Percentiles rank a stretch among this genome's conserved stretches.
Evolutionary conservation across 495 filamentous ascomycete genomes (phyloP).

Genomic region (Margaritispora aquatica): DNA sequence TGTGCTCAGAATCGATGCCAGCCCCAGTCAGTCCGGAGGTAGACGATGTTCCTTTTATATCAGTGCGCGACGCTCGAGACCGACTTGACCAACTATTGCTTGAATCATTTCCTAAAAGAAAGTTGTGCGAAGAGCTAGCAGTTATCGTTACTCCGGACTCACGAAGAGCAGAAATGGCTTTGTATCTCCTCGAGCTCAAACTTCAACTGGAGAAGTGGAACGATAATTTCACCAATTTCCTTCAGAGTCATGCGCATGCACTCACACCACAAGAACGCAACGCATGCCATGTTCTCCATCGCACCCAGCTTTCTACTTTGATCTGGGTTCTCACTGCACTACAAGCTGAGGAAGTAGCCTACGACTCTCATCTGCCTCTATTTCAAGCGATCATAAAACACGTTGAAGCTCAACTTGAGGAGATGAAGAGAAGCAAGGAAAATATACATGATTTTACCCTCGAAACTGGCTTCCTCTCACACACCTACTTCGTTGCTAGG

Average conservation of each 20-base stretch:
- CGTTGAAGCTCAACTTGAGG: not conserved
- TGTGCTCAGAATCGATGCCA: not conserved
- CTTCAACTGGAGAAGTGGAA: not conserved
- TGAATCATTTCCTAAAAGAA: not conserved
- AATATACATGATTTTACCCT: not conserved
- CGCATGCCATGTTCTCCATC: not conserved
- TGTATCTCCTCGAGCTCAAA: not conserved
- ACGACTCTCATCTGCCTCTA: not conserved
- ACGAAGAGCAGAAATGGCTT: not conserved
- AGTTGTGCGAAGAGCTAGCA: not conserved
- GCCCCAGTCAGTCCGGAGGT: not conserved
- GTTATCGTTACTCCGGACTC: not conserved
- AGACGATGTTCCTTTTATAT: not conserved
- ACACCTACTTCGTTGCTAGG: constrained; percentile 30
- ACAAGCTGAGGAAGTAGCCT: not conserved
- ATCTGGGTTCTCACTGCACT: not conserved
- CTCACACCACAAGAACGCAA: not conserved
- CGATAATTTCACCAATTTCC: not conserved
- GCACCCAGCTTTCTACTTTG: not conserved
- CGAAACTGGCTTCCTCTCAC: constrained; percentile 29
- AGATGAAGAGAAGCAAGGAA: not conserved
- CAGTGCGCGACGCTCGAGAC: not conserved
- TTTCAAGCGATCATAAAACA: not conserved
- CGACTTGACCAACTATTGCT: not conserved
- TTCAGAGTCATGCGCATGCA: not conserved